Percentiles rank a stretch among this genome's conserved stretches.
phyloP scores from a whole-genome alignment of 2,329 filamentous ascomycete genomes.

The Neurospora sp. region DNA sequence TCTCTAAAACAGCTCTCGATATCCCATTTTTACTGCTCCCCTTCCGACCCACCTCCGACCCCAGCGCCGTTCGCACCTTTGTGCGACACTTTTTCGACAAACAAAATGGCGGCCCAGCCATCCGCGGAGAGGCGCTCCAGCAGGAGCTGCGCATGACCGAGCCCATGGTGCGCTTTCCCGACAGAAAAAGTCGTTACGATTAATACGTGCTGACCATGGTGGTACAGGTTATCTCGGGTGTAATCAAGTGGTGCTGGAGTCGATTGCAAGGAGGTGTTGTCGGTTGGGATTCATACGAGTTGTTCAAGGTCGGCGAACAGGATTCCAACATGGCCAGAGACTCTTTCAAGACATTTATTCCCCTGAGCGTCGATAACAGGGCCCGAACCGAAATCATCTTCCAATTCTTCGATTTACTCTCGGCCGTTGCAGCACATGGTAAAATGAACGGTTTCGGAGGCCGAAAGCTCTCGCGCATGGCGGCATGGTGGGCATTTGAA shows the following conservation, averaged over 20 bases:
- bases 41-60: conserved; percentile 86
- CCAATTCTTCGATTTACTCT: conserved; percentile 89
- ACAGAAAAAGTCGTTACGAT: conserved; percentile 6
- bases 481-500: conserved; percentile 98
- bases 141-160: conserved; percentile 90
- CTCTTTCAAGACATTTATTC: conserved; percentile 93
- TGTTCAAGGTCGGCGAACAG: conserved; percentile 89
- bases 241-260: conserved; percentile 98
- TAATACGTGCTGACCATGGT: conserved; percentile 17
- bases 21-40: conserved; percentile 88
- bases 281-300: conserved; percentile 92
- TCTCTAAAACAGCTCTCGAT: conserved; percentile 56
- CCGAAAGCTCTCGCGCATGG: conserved; percentile 86
- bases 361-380: conserved; percentile 80
- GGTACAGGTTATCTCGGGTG: conserved; percentile 74
- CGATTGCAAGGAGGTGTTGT: conserved; percentile 84
- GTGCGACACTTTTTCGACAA: conserved; percentile 85
- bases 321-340: conserved; percentile 87
- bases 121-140: conserved; percentile 59
- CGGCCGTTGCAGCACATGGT: conserved; percentile 83
- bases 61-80: conserved; percentile 84
- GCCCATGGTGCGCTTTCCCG: conserved; percentile 61
- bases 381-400: conserved; percentile 83
- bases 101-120: conserved; percentile 50
- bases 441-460: conserved; percentile 91